These are phyloP conservation scores for Rhexocercosporidium sp. DNA, from an alignment of 2,329 filamentous ascomycete genomes.

Conservation along the genomic window DNA sequence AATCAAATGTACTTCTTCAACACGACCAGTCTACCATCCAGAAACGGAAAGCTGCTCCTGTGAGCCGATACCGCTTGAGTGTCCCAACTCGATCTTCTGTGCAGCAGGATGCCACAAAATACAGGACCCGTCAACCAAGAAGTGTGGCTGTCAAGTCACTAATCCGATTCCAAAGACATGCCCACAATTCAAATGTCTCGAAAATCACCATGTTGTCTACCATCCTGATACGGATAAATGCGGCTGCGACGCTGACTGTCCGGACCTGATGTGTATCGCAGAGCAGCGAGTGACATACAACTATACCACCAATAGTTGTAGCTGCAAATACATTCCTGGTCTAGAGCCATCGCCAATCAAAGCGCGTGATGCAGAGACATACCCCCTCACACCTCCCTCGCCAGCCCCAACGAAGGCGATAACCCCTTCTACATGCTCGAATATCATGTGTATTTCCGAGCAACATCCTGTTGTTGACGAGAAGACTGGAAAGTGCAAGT, in stretches of 20 bases:
- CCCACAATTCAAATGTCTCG: constrained; percentile 29
- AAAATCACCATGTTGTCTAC: constrained; percentile 28
- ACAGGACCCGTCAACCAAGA: constrained; percentile 13
- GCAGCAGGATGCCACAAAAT: constrained; percentile 24
- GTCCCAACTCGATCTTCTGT: constrained; percentile 26
- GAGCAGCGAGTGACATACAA: constrained; percentile 24
- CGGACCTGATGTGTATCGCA: constrained; percentile 29
- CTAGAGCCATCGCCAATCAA: constrained; percentile 12
- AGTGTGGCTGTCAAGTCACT: constrained; percentile 30
- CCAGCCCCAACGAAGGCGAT: neutral
- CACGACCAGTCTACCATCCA: constrained; percentile 26
- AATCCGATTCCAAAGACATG: constrained; percentile 27
- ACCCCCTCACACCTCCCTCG: neutral
- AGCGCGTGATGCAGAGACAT: neutral
- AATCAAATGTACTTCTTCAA: constrained; percentile 26
- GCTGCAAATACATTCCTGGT: constrained; percentile 27
- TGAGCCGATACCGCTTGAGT: constrained; percentile 18
- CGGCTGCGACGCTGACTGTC: constrained; percentile 29
- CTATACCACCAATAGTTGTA: constrained; percentile 22
- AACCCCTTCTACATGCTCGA: neutral
- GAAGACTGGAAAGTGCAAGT: constrained; percentile 18
- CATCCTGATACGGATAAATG: constrained; percentile 29
- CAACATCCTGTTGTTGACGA: constrained; percentile 18
- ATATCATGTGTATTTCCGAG: constrained; percentile 20
- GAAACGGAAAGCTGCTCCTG: constrained; percentile 27